Percentiles rank a stretch among this genome's conserved stretches.
These are phyloP conservation scores for Wallemia hederae DNA, from an alignment of 1,284 basidiomycete genomes.

Conservation along the genomic window DNA sequence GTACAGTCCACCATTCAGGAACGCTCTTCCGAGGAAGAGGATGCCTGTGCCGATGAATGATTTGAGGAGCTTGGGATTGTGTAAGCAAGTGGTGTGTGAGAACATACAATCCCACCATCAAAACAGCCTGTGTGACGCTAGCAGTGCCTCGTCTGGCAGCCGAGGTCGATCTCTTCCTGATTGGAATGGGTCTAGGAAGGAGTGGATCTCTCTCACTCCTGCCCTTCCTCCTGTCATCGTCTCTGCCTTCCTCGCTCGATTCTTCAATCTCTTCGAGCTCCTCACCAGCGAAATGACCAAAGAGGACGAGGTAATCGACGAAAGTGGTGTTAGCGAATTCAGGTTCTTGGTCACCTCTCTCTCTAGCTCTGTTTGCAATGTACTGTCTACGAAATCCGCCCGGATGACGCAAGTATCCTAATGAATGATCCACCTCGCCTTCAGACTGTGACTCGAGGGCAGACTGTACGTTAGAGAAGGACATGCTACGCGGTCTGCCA, in stretches of 20 bases:
- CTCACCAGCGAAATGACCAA: conserved; percentile 84
- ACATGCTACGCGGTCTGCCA: conserved; percentile 32
- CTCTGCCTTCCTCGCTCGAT: conserved; percentile 25
- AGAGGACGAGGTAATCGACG: conserved; percentile 71
- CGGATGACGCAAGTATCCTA: conserved; percentile 71
- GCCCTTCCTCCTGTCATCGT: conserved; percentile 21
- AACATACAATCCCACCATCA: conserved; percentile 76
- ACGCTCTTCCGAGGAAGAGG: conserved; percentile 82
- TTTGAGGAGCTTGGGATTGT: conserved; percentile 53
- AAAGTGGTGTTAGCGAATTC: conserved; percentile 41
- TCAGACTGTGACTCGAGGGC: conserved; percentile 17
- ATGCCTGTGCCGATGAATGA: conserved; percentile 92
- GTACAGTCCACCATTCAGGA: conserved; percentile 78
- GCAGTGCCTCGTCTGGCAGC: conserved; percentile 4
- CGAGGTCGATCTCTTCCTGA: conserved; percentile 5
- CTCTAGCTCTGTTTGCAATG: conserved; percentile 35
- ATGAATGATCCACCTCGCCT: conserved; percentile 26
- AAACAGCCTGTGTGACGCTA: conserved; percentile 33
- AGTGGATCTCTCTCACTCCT: conserved; percentile 2
- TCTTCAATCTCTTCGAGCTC: conserved; percentile 59
- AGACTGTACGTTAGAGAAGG: conserved; percentile 32
- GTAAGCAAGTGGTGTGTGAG: too few relatives aligned
- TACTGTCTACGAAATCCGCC: conserved; percentile 79
- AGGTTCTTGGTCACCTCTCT: conserved; percentile 32
- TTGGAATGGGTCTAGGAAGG: conserved; percentile 3